Evolutionary conservation across 2,329 filamentous ascomycete species (phyloP), one percentile per base, ranked within the genome.

Genomic region (Colletotrichum tropicale): DNA sequence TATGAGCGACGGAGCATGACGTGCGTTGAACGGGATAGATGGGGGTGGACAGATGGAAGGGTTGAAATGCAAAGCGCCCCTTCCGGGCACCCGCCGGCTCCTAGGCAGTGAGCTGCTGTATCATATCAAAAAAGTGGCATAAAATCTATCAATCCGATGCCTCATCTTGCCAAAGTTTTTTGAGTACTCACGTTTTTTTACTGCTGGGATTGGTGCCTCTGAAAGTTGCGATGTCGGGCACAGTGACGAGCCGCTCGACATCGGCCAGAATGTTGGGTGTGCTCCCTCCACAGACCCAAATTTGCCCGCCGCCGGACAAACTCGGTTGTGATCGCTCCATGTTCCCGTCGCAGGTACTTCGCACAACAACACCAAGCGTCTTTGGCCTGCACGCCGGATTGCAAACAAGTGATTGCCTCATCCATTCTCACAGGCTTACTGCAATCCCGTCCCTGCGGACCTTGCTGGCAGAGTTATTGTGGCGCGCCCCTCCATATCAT

Each of bases 231-330:
- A 76, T 69, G 48, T 38, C 74, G 70, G 74, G 70, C 32, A 36
- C 26, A 65, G 55, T 64, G 69, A 64, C 56, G 34, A 36, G 32
- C 30, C 55, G 15, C 28, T 66, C 24, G 55, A 75, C 24, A 48
- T 36, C 13, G 30, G 73, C 62, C 72, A 71, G 64, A 73, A 36
- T 60, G 73, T 68, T 69, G 70, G 64, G 70, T 70, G 73, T 75
- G 73, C 70, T 60, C 64, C 73, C 64, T 75, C 73, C 69, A 69
- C 68, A 36, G 61, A 71, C 73, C 73, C 70, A 76, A 76, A 76
- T 76, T 74, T 76, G 74, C 74, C 74, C 70, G 74, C 70, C 65
- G 34, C 74, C 74, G 74, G 74, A 74, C 74, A 76, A 76, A 74
- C 48, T 74, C 64, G 74, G 74, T 76, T 76, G 48, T 74, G 70